Base-by-base conservation (phyloP, 768 basidiomycete genomes). In the Lepiota brunneoincarnata region DNA sequence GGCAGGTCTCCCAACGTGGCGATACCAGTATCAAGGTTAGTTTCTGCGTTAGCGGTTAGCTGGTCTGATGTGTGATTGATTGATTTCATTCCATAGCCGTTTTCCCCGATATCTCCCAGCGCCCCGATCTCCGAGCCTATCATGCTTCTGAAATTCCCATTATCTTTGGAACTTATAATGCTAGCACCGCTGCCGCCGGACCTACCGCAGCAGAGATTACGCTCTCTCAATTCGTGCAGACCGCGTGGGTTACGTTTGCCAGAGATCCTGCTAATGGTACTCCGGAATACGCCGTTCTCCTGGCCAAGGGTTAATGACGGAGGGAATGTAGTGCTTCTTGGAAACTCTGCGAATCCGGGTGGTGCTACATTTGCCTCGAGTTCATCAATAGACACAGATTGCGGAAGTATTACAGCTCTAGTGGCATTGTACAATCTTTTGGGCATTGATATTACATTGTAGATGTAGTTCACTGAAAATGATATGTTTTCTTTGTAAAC, bases 131-230 rank as follows among this genome's bases (percentile, higher is more conserved):
- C 5, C 68, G 75, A 4, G 68, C 73, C 2, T 74, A 68, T 54
- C 75, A 76, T 37, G 64, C 69, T 0, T 68, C 73, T 0, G 69
- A 75, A 37, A 68, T 77, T 26, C 73, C 75, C 0, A 57, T 73
- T 24, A 66, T 73, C 28, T 77, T 75, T 45, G 73, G 72, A 2
- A 70, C 71, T 1, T 49, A 49, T 42, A 53, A 53, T 12, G 42
- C 42, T 26, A 53, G 43, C 23, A 53, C 42, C 2, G 43, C 42
- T 37, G 4, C 43, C 24, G 51, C 51, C 15, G 49, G 39, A 3
- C 42, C 35, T 24, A 53, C 51, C 4, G 23, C 36, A 10, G 15
- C 5, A 2, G 51, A 53, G 54, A 54, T 53, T 37, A 44, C 46
- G 39, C 42, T 51, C 12, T 49, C 50, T 7, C 35, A 38, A 14